A percentile compares a stretch with the other conserved stretches of the same genome.
Evolutionary conservation across 1,284 basidiomycete genomes (phyloP).

Genomic region (Sanghuangporus baumii): DNA sequence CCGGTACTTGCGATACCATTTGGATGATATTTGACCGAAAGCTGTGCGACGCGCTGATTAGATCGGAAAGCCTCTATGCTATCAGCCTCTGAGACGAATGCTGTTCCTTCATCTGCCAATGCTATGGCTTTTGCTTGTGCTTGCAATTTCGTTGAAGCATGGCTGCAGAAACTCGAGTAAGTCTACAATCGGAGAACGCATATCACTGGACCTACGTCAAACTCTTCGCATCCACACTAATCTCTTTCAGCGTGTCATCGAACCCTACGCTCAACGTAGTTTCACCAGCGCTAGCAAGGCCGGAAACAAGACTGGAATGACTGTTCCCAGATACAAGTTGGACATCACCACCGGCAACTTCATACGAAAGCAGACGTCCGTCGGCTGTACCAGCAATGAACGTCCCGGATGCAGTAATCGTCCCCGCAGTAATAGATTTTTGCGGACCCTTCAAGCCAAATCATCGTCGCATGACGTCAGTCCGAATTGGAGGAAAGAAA

Average conservation of each 20-base stretch:
- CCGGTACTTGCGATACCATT: constrained; percentile 52
- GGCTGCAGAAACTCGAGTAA: constrained; percentile 34
- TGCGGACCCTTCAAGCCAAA: constrained; percentile 59
- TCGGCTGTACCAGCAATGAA: constrained; percentile 84
- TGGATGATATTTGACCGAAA: constrained; percentile 49
- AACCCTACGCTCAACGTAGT: constrained; percentile 71
- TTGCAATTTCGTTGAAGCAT: constrained; percentile 36
- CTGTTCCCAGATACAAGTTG: constrained; percentile 54
- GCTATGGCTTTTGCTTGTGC: constrained; percentile 76
- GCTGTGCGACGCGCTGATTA: constrained; percentile 59
- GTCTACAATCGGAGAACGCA: background rate
- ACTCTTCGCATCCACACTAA: constrained; percentile 37
- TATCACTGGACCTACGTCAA: constrained; percentile 50
- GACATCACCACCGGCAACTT: constrained; percentile 41
- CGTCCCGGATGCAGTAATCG: constrained; percentile 44
- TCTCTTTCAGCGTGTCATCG: constrained; percentile 75
- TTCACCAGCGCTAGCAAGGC: constrained; percentile 46
- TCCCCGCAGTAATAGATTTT: constrained; percentile 69
- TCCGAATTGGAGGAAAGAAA: background rate
- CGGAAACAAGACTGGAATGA: constrained; percentile 70
- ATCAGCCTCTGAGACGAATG: constrained; percentile 68
- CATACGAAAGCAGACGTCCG: constrained; percentile 70
- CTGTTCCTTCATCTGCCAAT: constrained; percentile 53
- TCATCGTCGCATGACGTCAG: background rate
- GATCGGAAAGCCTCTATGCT: constrained; percentile 63